Conservation (phyloP, 2,329 filamentous ascomycete species). For the Rhynchosporium graminicola region DNA sequence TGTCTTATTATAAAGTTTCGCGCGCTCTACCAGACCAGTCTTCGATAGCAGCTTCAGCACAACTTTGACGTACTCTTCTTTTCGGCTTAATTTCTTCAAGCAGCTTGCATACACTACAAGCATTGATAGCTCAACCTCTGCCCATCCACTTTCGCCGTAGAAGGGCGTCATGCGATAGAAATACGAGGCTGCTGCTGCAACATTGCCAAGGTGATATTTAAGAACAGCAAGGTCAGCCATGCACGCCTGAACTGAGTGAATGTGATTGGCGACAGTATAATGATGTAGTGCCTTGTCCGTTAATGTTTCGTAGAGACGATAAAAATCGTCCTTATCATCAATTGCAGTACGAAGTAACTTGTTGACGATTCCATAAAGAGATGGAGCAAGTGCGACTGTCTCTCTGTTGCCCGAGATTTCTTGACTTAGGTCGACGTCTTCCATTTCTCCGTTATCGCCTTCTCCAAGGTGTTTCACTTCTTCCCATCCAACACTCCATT, state of each 20-base stretch:
- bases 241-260: slow-evolving; percentile 73
- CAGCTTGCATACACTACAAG: slow-evolving; percentile 84
- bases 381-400: slow-evolving; percentile 20
- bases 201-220: slow-evolving; percentile 76
- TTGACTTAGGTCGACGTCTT: slow-evolving; percentile 56
- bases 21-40: slow-evolving; percentile 56
- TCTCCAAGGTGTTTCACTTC: slow-evolving; percentile 51
- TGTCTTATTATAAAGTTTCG: slow-evolving; percentile 46
- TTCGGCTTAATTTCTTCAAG: slow-evolving; percentile 72
- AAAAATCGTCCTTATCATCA: slow-evolving; percentile 63
- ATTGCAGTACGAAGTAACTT: slow-evolving; percentile 62
- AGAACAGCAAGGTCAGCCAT: slow-evolving; percentile 85
- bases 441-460: slow-evolving; percentile 46
- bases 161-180: slow-evolving; percentile 78
- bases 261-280: slow-evolving; percentile 76
- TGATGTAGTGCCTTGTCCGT: slow-evolving; percentile 83
- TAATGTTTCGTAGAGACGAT: slow-evolving; percentile 69
- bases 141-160: slow-evolving; percentile 79
- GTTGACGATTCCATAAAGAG: slow-evolving; percentile 52
- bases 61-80: slow-evolving; percentile 77
- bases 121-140: slow-evolving; percentile 76
- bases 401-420: slow-evolving; percentile 16
- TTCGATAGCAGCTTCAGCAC: slow-evolving; percentile 74
- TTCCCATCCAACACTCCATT: slow-evolving; percentile 78
- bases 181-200: slow-evolving; percentile 69